Evolutionary conservation across 768 basidiomycete genomes (phyloP), one percentile per base, ranked within the genome.

Genomic region (Kwoniella pini): DNA sequence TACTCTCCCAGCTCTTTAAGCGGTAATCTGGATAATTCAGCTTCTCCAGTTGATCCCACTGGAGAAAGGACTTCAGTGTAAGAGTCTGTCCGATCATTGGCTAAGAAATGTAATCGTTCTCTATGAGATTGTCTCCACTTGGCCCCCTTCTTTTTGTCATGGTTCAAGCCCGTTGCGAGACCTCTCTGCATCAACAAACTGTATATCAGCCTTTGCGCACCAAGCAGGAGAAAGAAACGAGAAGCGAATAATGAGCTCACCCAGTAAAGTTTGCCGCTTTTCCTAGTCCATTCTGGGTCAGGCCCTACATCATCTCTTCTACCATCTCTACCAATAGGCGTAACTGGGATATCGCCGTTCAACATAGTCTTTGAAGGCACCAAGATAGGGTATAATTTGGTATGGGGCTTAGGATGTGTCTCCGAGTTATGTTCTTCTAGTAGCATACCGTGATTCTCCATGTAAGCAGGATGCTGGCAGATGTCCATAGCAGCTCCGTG

Each of bases 241-340:
- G 9, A 36, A 15, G 9, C 15, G 15, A 36, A 36, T 36, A 7
- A 9, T 15, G 33, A 9, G 15, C 72, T 55, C 53, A 76, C 73
- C 79, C 79, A 80, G 49, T 80, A 80, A 30, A 80, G 57, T 54
- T 79, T 79, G 9, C 70, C 67, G 22, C 60, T 70, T 65, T 80
- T 78, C 49, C 69, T 69, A 33, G 54, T 68, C 79, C 79, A 80
- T 3, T 65, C 67, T 0, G 76, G 76, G 55, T 79, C 79, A 12
- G 67, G 61, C 0, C 79, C 79, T 19, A 77, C 75, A 26, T 77
- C 74, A 46, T 79, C 74, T 24, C 75, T 63, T n/a, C 71, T 38
- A 21, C 74, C 72, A 52, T 78, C 75, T 46, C 68, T 65, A 4
- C 77, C 77, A 22, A 77, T 74, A 0, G 79, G 79, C 2, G 79